These are phyloP conservation scores for Penicillium sp. DNA, from an alignment of 2,329 filamentous ascomycete species.

Conservation along the genomic window DNA sequence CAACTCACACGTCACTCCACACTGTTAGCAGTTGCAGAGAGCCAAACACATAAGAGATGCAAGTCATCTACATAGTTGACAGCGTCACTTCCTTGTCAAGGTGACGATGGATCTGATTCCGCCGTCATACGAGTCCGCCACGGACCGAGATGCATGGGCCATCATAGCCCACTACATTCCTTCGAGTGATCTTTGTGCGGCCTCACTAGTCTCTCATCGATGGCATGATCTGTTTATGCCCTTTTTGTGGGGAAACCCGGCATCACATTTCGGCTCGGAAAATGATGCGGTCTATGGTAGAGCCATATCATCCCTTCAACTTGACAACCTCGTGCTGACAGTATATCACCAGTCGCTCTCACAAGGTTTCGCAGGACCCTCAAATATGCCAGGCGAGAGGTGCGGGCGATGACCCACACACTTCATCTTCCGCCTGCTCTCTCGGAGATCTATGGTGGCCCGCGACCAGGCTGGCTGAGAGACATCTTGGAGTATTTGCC, in stretches of 20 bases:
- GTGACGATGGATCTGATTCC: conserved; percentile 55
- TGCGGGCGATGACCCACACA: conserved; percentile 59
- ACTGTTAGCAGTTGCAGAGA: not conserved
- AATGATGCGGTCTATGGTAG: conserved; percentile 60
- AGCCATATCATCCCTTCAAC: not conserved
- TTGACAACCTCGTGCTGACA: conserved; percentile 12
- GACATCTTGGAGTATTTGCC: conserved; percentile 59
- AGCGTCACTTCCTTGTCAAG: not conserved
- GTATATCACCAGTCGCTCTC: conserved; percentile 49
- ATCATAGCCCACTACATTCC: conserved; percentile 57
- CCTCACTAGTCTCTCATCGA: conserved; percentile 54
- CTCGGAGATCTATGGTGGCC: conserved; percentile 60
- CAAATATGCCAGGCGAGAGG: conserved; percentile 51
- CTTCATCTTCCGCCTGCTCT: conserved; percentile 60
- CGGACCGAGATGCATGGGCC: conserved; percentile 54
- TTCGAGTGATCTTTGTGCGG: conserved; percentile 56
- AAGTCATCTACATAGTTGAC: not conserved
- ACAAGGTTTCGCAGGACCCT: conserved; percentile 59
- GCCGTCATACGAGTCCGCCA: conserved; percentile 60
- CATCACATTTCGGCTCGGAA: conserved; percentile 60
- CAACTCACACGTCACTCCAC: not conserved
- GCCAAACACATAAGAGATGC: not conserved
- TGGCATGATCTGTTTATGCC: conserved; percentile 61
- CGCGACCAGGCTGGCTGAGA: conserved; percentile 58
- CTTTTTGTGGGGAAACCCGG: conserved; percentile 61